phyloP scores from a whole-genome alignment of 106 monocot genomes.

The Dioscorea zingiberensis region DNA sequence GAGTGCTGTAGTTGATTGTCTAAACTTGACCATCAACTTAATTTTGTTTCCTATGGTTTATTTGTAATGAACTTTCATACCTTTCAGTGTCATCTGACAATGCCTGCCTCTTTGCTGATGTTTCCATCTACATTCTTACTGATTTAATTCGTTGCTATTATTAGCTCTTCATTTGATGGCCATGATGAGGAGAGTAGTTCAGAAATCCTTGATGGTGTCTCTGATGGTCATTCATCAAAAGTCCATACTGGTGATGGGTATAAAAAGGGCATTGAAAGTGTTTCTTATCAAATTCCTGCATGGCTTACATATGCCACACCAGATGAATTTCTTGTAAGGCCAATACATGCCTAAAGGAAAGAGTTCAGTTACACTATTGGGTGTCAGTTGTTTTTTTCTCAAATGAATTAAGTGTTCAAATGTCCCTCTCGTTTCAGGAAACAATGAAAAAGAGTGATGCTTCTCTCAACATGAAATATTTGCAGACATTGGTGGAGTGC shows the following conservation, averaged over 20 bases:
- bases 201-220: conserved; percentile 38
- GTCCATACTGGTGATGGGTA: conserved; percentile 33
- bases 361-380: too few relatives aligned
- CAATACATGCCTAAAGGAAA: background rate
- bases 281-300: conserved; percentile 54
- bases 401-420: background rate
- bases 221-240: conserved; percentile 25
- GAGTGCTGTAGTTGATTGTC: too few relatives aligned
- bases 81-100: too few relatives aligned
- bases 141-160: conserved; percentile 14
- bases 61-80: too few relatives aligned
- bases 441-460: conserved; percentile 80
- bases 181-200: conserved; percentile 75
- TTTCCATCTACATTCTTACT: too few relatives aligned
- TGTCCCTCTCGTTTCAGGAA: conserved; percentile 47
- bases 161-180: conserved; percentile 91
- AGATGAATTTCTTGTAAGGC: conserved; percentile 95
- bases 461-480: conserved; percentile 60
- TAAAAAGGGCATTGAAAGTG: conserved; percentile 44
- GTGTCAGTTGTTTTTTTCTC: background rate
- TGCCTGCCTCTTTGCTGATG: too few relatives aligned
- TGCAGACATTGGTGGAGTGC: conserved; percentile 88
- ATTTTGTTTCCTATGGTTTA: too few relatives aligned
- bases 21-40: too few relatives aligned
- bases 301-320: conserved; percentile 89